Conservation (phyloP, 768 basidiomycete genomes). For the Galerina marginata region DNA sequence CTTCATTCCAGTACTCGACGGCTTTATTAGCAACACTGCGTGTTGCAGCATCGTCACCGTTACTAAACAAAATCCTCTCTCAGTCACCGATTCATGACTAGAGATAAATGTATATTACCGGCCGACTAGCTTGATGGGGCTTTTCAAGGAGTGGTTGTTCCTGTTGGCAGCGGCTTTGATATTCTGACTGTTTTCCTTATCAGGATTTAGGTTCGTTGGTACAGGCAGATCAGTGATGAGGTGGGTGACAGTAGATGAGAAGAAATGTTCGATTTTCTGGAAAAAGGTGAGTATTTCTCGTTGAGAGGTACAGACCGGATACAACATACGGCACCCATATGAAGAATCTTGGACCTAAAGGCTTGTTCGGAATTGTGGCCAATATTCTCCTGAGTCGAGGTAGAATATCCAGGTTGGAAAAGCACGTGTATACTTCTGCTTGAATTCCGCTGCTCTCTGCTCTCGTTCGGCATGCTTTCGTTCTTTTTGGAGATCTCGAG, state of each 20-base stretch:
- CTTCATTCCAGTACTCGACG: conserved; percentile 74
- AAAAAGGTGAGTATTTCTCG: conserved; percentile 7
- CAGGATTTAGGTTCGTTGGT: conserved; percentile 49
- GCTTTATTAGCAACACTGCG: conserved; percentile 70
- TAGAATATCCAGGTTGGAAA: conserved; percentile 89
- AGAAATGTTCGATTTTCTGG: conserved; percentile 88
- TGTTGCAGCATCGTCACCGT: conserved; percentile 31
- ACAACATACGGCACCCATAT: conserved; percentile 78
- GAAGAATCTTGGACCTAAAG: conserved; percentile 61
- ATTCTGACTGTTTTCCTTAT: conserved; percentile 72
- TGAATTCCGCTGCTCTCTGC: conserved; percentile 72
- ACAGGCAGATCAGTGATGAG: conserved; percentile 71
- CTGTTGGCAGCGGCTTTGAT: conserved; percentile 28
- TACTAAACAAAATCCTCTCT: conserved; percentile 26
- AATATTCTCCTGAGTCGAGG: conserved; percentile 69
- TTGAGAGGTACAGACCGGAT: conserved; percentile 6
- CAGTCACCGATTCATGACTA: not conserved
- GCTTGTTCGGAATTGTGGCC: conserved; percentile 39
- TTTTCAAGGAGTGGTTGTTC: conserved; percentile 48
- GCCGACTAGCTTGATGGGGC: conserved; percentile 67
- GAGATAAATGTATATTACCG: conserved; percentile 44
- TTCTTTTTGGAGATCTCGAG: conserved; percentile 34
- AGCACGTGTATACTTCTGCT: conserved; percentile 80
- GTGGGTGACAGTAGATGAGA: conserved; percentile 86
- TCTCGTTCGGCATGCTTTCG: conserved; percentile 57